Evolutionary conservation across 768 basidiomycete species (phyloP), one percentile per base, ranked within the genome.

Genomic region (Agrocybe praecox): DNA sequence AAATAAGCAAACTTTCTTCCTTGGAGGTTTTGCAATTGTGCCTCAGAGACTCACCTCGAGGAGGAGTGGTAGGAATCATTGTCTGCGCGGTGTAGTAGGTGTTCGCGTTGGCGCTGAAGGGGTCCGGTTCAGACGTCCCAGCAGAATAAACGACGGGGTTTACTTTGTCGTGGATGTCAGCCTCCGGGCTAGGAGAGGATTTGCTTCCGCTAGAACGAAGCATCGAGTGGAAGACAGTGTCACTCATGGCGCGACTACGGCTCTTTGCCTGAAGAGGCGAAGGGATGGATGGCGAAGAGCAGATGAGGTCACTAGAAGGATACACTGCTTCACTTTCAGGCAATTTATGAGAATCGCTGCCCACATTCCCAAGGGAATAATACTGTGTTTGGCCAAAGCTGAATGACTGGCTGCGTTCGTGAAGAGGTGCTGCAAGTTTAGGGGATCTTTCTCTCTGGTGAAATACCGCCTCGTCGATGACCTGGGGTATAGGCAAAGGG

Each of bases 21-120:
- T 84, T 86, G 3, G 89, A 90, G 0, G 84, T 80, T 57, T 79
- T 86, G 42, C 88, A 80, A 6, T 73, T 72, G 60, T 88, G 88
- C 3, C 64, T 67, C 10, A 63, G 59, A 4, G 54, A n/a, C n/a
- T n/a, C 47, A n/a, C 75, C 74, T 33, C 75, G 73, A 0, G 85
- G 83, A 19, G 90, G 88, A 0, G 89, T 87, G 0, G 79, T 76
- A 0, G 90, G 88, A 22, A 88, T 85, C 76, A 87, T 82, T 7
- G 84, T 83, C 57, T 88, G 88, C 1, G 89, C 87, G 0, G 88
- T 88, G 65, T 90, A 92, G 65, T 90, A 92, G 0, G 90, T 89
- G 26, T 78, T 86, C 18, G 89, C 88, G 59, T 89, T 77, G 2
- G 82, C 83, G 47, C 83, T 81, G 72, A 92, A 92, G 2, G 90